Evolutionary conservation across 169 alveolate genomes (phyloP).

Genomic region (Babesia caballi): DNA sequence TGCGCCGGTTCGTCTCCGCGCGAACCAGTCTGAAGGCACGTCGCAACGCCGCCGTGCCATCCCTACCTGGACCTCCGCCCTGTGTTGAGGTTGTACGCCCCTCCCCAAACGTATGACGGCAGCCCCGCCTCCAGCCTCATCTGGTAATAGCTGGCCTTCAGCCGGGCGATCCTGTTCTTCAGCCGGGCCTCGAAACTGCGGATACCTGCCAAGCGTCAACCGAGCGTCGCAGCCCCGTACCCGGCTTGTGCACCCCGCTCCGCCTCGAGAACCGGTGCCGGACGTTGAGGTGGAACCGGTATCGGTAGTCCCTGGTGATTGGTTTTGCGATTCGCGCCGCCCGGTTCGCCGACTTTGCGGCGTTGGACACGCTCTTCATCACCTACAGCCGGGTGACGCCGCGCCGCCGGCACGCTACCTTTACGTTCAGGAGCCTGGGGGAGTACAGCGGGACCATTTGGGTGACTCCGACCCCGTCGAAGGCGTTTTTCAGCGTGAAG

Average conservation of each 20-base stretch:
- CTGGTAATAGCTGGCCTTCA: conserved; percentile 46
- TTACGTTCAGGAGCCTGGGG: conserved; percentile 71
- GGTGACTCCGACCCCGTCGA: conserved; percentile 79
- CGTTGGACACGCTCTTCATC: conserved; percentile 16
- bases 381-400: background rate
- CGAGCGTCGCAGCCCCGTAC: conserved; percentile 22
- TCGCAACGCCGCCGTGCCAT: no score
- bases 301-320: conserved; percentile 81
- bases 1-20: conserved; percentile 63
- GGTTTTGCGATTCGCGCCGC: conserved; percentile 60
- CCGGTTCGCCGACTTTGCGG: background rate
- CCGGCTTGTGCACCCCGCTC: conserved; percentile 84
- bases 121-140: conserved; percentile 62
- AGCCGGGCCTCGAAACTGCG: conserved; percentile 56
- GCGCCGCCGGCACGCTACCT: conserved; percentile 46
- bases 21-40: conserved; percentile 34
- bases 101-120: conserved; percentile 68
- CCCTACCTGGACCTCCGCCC: conserved; percentile 46
- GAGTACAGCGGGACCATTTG: conserved; percentile 75
- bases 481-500: conserved; percentile 73
- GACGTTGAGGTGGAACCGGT: conserved; percentile 82
- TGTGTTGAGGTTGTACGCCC: conserved; percentile 59
- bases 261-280: conserved; percentile 74
- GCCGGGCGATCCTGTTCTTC: conserved; percentile 49
- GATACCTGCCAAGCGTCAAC: conserved; percentile 19